Percentiles rank a stretch among this genome's conserved stretches.
Conservation (phyloP, 768 basidiomycete genomes). For the Phallus indusiatus region DNA sequence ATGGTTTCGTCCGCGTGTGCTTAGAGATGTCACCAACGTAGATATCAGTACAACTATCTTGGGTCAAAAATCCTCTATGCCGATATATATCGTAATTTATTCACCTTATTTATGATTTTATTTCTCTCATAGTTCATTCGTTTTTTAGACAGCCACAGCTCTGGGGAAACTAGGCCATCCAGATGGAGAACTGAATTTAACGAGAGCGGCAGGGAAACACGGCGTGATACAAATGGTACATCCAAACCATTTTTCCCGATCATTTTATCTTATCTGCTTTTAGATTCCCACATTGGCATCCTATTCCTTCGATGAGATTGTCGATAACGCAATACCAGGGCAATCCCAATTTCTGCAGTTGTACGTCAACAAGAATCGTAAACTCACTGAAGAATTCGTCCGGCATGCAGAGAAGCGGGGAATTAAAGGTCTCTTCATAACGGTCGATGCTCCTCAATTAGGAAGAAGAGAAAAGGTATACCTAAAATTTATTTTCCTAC, state of each 20-base stretch:
- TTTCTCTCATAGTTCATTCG: neutral
- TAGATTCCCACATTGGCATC: constrained; percentile 94
- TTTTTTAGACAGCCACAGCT: constrained; percentile 63
- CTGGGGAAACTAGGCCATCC: constrained; percentile 93
- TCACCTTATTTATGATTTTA: neutral
- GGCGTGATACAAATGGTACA: constrained; percentile 65
- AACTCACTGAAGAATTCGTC: constrained; percentile 76
- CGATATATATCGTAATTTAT: constrained; percentile 62
- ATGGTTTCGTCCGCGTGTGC: constrained; percentile 85
- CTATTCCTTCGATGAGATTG: constrained; percentile 91
- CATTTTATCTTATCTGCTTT: neutral
- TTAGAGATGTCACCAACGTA: constrained; percentile 79
- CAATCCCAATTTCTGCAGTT: constrained; percentile 86
- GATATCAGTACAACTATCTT: constrained; percentile 80
- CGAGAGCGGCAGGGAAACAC: constrained; percentile 77
- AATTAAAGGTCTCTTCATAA: constrained; percentile 91
- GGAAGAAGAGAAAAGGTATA: constrained; percentile 79
- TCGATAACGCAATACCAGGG: constrained; percentile 71
- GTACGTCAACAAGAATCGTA: constrained; percentile 89
- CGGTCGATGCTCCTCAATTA: constrained; percentile 94
- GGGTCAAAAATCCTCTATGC: constrained; percentile 65
- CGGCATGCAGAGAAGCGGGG: constrained; percentile 87
- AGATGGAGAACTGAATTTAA: constrained; percentile 87
- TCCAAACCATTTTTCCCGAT: neutral
- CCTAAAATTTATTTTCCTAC: constrained; percentile 8